A percentile compares a stretch with the other conserved stretches of the same genome.
phyloP scores from a whole-genome alignment of 2,329 filamentous ascomycete species.

The Periconia sp. region DNA sequence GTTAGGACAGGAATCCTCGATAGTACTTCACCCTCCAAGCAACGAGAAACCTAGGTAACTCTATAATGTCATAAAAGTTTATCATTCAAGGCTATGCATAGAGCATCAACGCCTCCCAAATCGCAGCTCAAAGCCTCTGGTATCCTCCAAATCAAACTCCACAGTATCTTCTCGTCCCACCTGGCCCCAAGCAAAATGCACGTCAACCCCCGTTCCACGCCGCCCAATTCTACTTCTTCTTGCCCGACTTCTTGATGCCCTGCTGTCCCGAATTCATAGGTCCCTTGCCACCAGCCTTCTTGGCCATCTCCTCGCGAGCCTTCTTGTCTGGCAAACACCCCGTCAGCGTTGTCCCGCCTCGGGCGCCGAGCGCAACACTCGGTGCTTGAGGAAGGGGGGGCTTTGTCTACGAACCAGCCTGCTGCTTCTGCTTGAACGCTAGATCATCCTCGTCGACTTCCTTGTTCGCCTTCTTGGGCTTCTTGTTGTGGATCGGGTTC shows the following conservation, averaged over 20 bases:
- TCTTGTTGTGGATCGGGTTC: constrained; percentile 71
- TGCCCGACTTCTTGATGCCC: constrained; percentile 97
- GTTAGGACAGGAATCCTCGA: no score
- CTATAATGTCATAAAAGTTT: no score
- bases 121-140: constrained; percentile 30
- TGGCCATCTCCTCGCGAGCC: constrained; percentile 68
- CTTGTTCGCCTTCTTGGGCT: constrained; percentile 76
- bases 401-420: constrained; percentile 70
- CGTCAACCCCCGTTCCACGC: no score
- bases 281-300: constrained; percentile 75
- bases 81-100: constrained; percentile 23
- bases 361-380: no score
- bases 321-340: constrained; percentile 62
- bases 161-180: no score
- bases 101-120: constrained; percentile 23
- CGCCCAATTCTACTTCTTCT: constrained; percentile 75
- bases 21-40: no score
- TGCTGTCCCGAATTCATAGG: constrained; percentile 83
- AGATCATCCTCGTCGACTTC: constrained; percentile 88
- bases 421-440: constrained; percentile 83
- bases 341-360: constrained; percentile 9
- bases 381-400: neutral
- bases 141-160: constrained; percentile 38
- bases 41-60: no score
- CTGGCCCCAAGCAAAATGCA: no score